Percentiles rank a stretch among this genome's conserved stretches.
These are phyloP conservation scores for Garcia nutans DNA, from an alignment of 345 rosid genomes.

Conservation along the genomic window DNA sequence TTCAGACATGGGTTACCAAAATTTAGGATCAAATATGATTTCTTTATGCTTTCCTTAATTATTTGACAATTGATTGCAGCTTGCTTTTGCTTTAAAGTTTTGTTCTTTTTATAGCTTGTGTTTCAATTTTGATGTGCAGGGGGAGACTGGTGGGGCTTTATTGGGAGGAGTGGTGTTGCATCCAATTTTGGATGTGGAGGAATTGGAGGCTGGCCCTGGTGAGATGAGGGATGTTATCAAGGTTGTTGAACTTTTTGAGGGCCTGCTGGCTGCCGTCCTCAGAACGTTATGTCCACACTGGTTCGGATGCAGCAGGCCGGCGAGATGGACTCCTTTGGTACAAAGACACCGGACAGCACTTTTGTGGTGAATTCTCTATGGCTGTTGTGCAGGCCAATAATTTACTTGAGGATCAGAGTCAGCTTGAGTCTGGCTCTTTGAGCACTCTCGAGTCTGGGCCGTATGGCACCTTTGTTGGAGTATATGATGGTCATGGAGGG, in stretches of 20 bases:
- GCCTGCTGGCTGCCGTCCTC: constrained; percentile 39
- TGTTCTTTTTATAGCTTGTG: background rate
- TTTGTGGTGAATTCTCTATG: constrained; percentile 36
- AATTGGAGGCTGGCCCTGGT: constrained; percentile 39
- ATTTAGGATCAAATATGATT: background rate
- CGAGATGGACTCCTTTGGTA: constrained; percentile 41
- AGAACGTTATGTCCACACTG: constrained; percentile 14
- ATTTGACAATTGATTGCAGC: background rate
- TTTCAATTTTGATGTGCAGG: constrained; percentile 19
- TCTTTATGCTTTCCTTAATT: constrained; percentile 9
- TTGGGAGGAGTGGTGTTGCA: constrained; percentile 28
- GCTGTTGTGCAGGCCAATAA: constrained; percentile 38
- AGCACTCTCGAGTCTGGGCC: constrained; percentile 34
- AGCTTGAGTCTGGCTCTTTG: constrained; percentile 33
- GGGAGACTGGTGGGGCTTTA: constrained; percentile 20
- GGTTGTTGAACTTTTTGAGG: constrained; percentile 37
- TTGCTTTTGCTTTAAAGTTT: constrained; percentile 1
- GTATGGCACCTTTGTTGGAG: constrained; percentile 27
- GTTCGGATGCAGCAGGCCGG: constrained; percentile 36
- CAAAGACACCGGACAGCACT: constrained; percentile 37
- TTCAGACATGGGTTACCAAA: constrained; percentile 3
- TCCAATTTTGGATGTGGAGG: constrained; percentile 53
- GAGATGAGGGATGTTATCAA: constrained; percentile 44
- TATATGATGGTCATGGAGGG: constrained; percentile 38
- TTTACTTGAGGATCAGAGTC: constrained; percentile 39